phyloP scores from a whole-genome alignment of 495 filamentous ascomycete genomes.

The Trichocladium antarcticum region DNA sequence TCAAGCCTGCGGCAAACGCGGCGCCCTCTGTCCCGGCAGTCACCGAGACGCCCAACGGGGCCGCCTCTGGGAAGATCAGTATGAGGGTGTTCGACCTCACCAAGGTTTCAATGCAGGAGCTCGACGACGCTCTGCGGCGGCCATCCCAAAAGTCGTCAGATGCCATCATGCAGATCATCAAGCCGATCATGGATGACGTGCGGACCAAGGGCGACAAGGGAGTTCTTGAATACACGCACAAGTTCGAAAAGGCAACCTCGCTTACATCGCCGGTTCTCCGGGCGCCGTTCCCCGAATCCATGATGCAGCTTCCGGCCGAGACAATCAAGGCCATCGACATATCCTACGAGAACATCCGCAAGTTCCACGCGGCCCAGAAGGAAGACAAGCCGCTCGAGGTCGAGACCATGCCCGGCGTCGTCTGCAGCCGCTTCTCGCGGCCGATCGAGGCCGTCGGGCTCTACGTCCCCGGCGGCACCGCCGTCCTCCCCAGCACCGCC shows the following conservation, averaged over 20 bases:
- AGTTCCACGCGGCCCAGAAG: slow-evolving; percentile 83
- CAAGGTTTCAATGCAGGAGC: slow-evolving; percentile 45
- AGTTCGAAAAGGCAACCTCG: slow-evolving; percentile 90
- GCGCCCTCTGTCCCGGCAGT: slow-evolving; percentile 32
- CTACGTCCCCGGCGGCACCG: slow-evolving; percentile 91
- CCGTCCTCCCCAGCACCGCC: slow-evolving; percentile 88
- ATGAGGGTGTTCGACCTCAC: slow-evolving; percentile 71
- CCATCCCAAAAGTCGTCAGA: slow-evolving; percentile 90
- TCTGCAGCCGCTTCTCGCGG: slow-evolving; percentile 85
- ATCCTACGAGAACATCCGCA: slow-evolving; percentile 84
- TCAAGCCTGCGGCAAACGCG: slow-evolving; percentile 39
- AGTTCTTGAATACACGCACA: slow-evolving; percentile 83
- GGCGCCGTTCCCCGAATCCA: slow-evolving; percentile 69
- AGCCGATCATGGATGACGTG: slow-evolving; percentile 81
- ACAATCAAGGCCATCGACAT: slow-evolving; percentile 84
- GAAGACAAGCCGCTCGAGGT: slow-evolving; percentile 68
- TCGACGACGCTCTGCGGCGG: slow-evolving; percentile 63
- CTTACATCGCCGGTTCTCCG: slow-evolving; percentile 77
- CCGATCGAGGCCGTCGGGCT: slow-evolving; percentile 90
- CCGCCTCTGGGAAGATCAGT: slow-evolving; percentile 53
- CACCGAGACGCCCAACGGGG: slow-evolving; percentile 33
- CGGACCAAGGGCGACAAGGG: slow-evolving; percentile 72
- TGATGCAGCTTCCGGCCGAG: slow-evolving; percentile 77
- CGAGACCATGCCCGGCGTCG: slow-evolving; percentile 94
- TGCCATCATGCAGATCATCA: slow-evolving; percentile 76